phyloP scores from a whole-genome alignment of 805 yeast genomes.

The Naumovozyma baii region DNA sequence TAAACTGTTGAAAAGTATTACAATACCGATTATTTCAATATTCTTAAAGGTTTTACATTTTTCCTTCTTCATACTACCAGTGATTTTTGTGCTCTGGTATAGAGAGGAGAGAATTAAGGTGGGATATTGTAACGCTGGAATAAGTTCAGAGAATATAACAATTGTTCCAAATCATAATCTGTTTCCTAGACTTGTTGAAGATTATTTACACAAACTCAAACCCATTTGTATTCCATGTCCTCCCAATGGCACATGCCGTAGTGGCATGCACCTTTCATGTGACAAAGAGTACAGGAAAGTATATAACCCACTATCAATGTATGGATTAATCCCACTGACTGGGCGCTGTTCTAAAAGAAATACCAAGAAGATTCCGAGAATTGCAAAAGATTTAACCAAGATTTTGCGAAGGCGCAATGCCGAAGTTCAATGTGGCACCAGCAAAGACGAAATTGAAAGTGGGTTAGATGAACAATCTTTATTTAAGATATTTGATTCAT shows the following conservation, averaged over 20 bases:
- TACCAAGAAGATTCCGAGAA: slow-evolving; percentile 7
- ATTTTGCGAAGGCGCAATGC: slow-evolving; percentile 58
- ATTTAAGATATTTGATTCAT: slow-evolving; percentile 35
- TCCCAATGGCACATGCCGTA: slow-evolving; percentile 60
- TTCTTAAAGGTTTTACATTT: not conserved
- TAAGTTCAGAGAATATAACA: slow-evolving; percentile 2
- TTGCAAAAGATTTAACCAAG: not conserved
- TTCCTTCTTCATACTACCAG: slow-evolving; percentile 24
- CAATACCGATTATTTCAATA: not conserved
- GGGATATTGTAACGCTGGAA: slow-evolving; percentile 56
- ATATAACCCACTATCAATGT: slow-evolving; percentile 19
- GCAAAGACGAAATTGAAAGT: slow-evolving; percentile 34
- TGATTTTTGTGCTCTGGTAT: slow-evolving; percentile 45
- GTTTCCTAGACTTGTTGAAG: slow-evolving; percentile 20
- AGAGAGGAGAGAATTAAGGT: slow-evolving; percentile 48
- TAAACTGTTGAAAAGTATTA: not conserved
- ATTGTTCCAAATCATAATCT: not conserved
- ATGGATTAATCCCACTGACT: slow-evolving; percentile 48
- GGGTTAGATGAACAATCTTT: slow-evolving; percentile 41
- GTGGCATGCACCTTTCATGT: slow-evolving; percentile 50
- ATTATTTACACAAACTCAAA: no score
- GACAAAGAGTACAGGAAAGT: slow-evolving; percentile 50
- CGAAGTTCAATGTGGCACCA: slow-evolving; percentile 43
- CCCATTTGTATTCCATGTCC: slow-evolving; percentile 76
- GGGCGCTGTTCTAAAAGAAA: slow-evolving; percentile 66